phyloP scores from a whole-genome alignment of 1,139 yeast species.

The Diutina catenulata region DNA sequence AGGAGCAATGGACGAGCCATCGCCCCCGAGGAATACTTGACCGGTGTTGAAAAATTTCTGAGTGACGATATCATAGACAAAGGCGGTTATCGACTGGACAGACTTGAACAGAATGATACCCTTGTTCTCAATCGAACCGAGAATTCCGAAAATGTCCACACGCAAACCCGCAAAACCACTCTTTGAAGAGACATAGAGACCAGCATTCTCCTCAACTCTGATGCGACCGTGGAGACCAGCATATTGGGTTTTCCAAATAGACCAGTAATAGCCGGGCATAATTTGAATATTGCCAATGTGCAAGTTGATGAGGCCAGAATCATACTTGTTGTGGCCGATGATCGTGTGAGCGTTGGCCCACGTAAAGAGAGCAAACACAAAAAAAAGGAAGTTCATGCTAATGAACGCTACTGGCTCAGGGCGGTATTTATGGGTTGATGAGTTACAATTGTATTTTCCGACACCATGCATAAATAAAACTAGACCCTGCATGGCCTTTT shows the following conservation, averaged over 20 bases:
- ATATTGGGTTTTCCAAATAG: not conserved
- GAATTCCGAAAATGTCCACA: not conserved
- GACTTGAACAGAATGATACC: slow-evolving; percentile 1
- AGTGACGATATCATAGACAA: not conserved
- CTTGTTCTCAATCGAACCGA: not conserved
- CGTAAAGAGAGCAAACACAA: too few species aligned
- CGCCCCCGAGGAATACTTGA: not conserved
- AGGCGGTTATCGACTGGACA: not conserved
- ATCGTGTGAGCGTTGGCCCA: too few species aligned
- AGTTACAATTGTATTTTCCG: too few species aligned
- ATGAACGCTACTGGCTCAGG: too few species aligned
- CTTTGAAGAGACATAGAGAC: not conserved
- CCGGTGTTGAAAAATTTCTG: not conserved
- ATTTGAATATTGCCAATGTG: not conserved
- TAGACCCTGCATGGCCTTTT: too few species aligned
- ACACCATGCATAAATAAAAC: too few species aligned
- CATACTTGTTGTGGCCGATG: too few species aligned
- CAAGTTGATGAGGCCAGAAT: too few species aligned
- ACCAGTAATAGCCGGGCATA: slow-evolving; percentile 1
- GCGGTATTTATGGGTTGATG: too few species aligned
- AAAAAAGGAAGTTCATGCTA: too few species aligned
- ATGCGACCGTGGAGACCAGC: not conserved
- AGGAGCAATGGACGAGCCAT: not conserved
- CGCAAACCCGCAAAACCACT: not conserved
- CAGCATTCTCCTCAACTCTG: not conserved